Base-by-base conservation (phyloP, 1,284 basidiomycete genomes). In the Cystobasidiaceae sp. region DNA sequence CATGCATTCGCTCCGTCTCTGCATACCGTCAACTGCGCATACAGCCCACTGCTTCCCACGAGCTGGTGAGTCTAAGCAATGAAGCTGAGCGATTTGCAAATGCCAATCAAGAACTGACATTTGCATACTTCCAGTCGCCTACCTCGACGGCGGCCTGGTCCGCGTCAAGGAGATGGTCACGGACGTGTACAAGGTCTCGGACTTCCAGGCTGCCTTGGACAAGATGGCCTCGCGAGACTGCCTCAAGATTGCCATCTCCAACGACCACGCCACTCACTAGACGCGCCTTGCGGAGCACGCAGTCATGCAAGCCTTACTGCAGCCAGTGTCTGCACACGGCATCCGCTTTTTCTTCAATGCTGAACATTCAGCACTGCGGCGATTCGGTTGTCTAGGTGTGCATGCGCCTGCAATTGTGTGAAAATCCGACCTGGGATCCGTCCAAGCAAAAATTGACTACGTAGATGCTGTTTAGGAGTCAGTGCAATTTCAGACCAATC, bases 131-230 rank as follows among this genome's bases (percentile, higher is more conserved):
- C 88, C 90, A 6, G 84, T 93, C 51, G 86, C 85, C n/a, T 90
- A 91, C 75, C 83, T 92, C 63, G 89, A 92, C 74, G 85, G 84
- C 71, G 87, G 88, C 32, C 90, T 89, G 78, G 81, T 93, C 74
- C 85, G 81, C 60, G 84, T 88, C 48, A 86, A 88, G 76, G 89
- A 89, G 48, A 89, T 92, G 86, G 89, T 80, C 58, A 71, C 69
- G 30, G 84, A 91, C 73, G 77, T 84, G 39, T 91, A 84, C 79
- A 82, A 83, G 70, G 78, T 93, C 69, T 83, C 85, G 66, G 85
- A 92, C 60, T 92, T 85, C 78, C 86, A 90, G 76, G 79, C 82
- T 65, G 90, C 89, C 17, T 78, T 93, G 62, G 86, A 92, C 77
- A 90, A 88, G 81, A 86, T 92, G 87, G 86, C 82, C 62, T 76